Base-by-base conservation (phyloP, 2,329 filamentous ascomycete genomes). In the Fusarium decemcellulare region DNA sequence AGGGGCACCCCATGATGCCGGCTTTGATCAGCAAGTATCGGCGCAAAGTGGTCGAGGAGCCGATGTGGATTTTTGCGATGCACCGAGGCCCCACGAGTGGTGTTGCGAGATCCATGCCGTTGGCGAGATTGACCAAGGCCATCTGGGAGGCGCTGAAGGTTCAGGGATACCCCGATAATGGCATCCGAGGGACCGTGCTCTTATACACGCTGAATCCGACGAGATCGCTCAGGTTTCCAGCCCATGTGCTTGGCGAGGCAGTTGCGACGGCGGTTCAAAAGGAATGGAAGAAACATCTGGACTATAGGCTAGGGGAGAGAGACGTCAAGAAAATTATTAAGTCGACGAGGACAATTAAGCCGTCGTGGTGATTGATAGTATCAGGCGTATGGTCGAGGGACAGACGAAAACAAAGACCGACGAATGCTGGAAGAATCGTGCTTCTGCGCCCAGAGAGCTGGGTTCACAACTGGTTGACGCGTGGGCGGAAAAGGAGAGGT, bases 31-130 rank as follows among this genome's bases (percentile, higher is more conserved):
- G 58, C 34, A 67, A 72, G 27, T 79, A 79, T 59, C 72, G 70
- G n/a, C 63, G 59, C 3, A 78, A 74, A 59, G 18, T 68, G 5
- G 53, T 53, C 10, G 65, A 76, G 23, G 62, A 77, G 40, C 76
- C 78, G 32, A 67, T 82, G 15, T 82, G 80, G 80, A 59, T 80
- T 9, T 69, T 77, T 42, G 63, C 72, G 3, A 72, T 74, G 18
- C 30, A 30, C 16, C 34, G 51, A 11, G 59, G 60, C 4, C 63
- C 54, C 10, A 50, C 52, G 9, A 61, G 65, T 10, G 61, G 70
- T 8, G 67, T 81, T 5, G 76, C 81, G 27, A 72, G 73, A 32
- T 65, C 55, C 18, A 53, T 74, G 16, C 70, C 73, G 11, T 63
- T 67, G 60, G 66, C 73, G 36, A 72, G 76, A 29, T 14, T 81